Conservation (phyloP, 257 asterid species). For the Penstemon davidsonii region DNA sequence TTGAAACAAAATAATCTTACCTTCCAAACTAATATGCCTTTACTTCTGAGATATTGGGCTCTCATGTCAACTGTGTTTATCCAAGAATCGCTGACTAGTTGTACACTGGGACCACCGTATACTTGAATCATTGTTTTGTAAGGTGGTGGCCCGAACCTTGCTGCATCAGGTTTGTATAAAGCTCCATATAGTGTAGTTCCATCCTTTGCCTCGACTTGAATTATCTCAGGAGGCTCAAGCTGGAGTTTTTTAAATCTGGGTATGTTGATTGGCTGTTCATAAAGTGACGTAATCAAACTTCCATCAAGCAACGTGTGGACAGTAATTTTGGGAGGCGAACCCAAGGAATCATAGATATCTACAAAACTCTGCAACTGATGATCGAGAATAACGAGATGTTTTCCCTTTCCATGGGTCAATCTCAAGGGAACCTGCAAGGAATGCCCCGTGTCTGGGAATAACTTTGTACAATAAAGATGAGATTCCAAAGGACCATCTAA, state of each 20-base stretch:
- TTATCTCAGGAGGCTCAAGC: conserved; percentile 69
- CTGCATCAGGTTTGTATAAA: conserved; percentile 68
- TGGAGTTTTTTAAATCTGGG: conserved; percentile 53
- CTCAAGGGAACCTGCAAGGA: conserved; percentile 49
- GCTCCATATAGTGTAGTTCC: conserved; percentile 81
- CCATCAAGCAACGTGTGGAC: conserved; percentile 72
- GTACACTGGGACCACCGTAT: conserved; percentile 93
- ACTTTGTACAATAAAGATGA: conserved; percentile 66
- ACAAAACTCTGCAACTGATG: conserved; percentile 80
- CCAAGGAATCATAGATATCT: conserved; percentile 73
- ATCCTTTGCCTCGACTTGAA: conserved; percentile 64
- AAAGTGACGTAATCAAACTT: conserved; percentile 49
- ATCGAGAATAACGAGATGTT: conserved; percentile 78
- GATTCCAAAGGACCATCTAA: conserved; percentile 79
- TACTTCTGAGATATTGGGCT: conserved; percentile 78
- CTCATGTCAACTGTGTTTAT: conserved; percentile 89
- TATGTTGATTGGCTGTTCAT: conserved; percentile 53
- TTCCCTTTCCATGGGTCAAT: conserved; percentile 80
- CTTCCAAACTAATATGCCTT: conserved; percentile 96
- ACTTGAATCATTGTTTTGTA: conserved; percentile 91
- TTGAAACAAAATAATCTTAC: conserved; percentile 38
- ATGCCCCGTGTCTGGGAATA: conserved; percentile 45
- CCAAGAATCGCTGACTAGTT: conserved; percentile 84
- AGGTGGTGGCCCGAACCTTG: conserved; percentile 88
- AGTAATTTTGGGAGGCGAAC: conserved; percentile 69